Conservation (phyloP, 169 alveolate species). For the Plasmodium knowlesi region DNA sequence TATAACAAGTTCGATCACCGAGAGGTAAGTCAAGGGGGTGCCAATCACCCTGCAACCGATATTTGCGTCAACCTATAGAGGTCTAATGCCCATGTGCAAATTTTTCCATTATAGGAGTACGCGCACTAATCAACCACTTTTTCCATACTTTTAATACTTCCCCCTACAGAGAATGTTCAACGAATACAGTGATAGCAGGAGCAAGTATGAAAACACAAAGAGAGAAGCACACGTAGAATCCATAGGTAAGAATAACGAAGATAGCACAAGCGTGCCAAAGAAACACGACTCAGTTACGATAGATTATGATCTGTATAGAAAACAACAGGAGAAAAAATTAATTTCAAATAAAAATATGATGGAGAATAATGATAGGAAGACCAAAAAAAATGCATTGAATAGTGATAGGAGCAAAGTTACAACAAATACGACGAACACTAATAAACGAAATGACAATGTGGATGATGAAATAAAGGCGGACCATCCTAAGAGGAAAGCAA, state of each 20-base stretch:
- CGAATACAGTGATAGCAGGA: slow-evolving; percentile 12
- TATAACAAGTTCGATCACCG: slow-evolving; percentile 43
- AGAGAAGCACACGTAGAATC: slow-evolving; percentile 22
- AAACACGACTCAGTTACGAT: slow-evolving; percentile 60
- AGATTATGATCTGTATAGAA: slow-evolving; percentile 66
- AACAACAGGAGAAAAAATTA: slow-evolving; percentile 69
- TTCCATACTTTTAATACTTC: neutral
- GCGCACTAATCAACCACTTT: neutral
- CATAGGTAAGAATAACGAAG: slow-evolving; percentile 18
- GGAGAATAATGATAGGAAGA: slow-evolving; percentile 32
- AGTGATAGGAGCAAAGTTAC: slow-evolving; percentile 9
- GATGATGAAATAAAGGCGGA: slow-evolving; percentile 40
- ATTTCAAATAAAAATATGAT: slow-evolving; percentile 3
- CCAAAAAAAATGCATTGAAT: slow-evolving; percentile 21
- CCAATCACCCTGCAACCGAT: neutral
- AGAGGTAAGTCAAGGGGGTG: slow-evolving; percentile 18
- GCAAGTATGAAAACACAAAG: slow-evolving; percentile 26
- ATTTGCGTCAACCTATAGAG: neutral
- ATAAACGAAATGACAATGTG: slow-evolving; percentile 1
- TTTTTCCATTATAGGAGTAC: neutral
- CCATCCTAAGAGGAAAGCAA: slow-evolving; percentile 65
- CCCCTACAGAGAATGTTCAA: slow-evolving; percentile 24
- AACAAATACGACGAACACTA: neutral
- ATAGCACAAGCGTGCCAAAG: neutral
- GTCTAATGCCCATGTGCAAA: neutral